phyloP scores from a whole-genome alignment of 2,329 filamentous ascomycete genomes.

The Penicillium sp. region DNA sequence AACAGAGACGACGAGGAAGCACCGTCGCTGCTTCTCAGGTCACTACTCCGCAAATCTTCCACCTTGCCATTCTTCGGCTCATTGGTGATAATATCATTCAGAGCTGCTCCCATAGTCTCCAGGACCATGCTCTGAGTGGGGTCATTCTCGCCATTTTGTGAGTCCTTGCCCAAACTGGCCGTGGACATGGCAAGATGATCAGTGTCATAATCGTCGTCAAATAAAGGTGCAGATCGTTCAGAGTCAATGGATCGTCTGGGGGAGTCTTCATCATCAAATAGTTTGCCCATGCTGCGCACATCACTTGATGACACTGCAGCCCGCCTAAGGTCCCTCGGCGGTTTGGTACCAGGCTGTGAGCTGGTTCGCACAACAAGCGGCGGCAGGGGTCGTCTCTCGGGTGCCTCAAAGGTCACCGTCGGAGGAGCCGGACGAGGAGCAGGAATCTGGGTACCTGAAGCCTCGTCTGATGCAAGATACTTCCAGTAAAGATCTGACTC shows the following conservation, averaged over 20 bases:
- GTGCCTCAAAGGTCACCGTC: slow-evolving; percentile 31
- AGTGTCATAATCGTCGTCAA: slow-evolving; percentile 76
- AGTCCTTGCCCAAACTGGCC: slow-evolving; percentile 76
- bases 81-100: slow-evolving; percentile 90
- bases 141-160: slow-evolving; percentile 55
- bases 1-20: slow-evolving; percentile 49
- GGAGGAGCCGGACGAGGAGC: slow-evolving; percentile 25
- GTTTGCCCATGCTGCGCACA: slow-evolving; percentile 53
- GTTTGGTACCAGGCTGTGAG: slow-evolving; percentile 51
- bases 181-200: slow-evolving; percentile 77
- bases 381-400: slow-evolving; percentile 47
- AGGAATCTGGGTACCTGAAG: slow-evolving; percentile 31
- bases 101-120: slow-evolving; percentile 86
- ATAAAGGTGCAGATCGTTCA: slow-evolving; percentile 61
- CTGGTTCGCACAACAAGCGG: slow-evolving; percentile 52
- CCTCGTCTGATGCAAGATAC: slow-evolving; percentile 85
- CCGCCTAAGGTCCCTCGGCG: slow-evolving; percentile 58
- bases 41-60: slow-evolving; percentile 42
- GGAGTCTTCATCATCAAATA: slow-evolving; percentile 51
- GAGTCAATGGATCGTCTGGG: slow-evolving; percentile 74
- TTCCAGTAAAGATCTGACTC: slow-evolving; percentile 95
- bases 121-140: slow-evolving; percentile 77
- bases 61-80: slow-evolving; percentile 55
- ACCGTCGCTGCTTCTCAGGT: slow-evolving; percentile 40
- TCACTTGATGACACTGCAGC: slow-evolving; percentile 65